Evolutionary conservation across 2,329 filamentous ascomycete genomes (phyloP).

Genomic region (Sclerotinia trifoliorum): DNA sequence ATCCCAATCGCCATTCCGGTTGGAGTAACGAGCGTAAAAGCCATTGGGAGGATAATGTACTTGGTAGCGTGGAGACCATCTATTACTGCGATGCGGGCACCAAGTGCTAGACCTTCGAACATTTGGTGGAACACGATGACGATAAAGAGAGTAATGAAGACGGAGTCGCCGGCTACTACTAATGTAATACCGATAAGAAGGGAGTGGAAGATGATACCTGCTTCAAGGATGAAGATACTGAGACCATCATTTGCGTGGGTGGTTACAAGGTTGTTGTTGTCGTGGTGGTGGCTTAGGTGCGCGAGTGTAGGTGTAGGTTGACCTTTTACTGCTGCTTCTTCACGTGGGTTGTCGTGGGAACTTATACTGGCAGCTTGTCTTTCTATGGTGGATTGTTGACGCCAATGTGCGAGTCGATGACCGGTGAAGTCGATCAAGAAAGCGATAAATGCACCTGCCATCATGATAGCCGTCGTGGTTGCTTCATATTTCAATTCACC

Average conservation of each 20-base stretch:
- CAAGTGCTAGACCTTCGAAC: conserved; percentile 74
- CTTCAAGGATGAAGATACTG: conserved; percentile 55
- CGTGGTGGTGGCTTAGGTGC: conserved; percentile 1
- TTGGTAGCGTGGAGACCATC: conserved; percentile 34
- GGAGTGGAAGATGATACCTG: conserved; percentile 74
- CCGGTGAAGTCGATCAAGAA: conserved; percentile 70
- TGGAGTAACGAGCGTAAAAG: conserved; percentile 71
- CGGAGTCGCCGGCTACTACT: conserved; percentile 57
- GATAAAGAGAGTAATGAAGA: conserved; percentile 57
- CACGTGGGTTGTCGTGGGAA: neutral
- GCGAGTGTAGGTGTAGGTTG: neutral
- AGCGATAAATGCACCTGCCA: conserved; percentile 71
- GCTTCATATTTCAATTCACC: conserved; percentile 65
- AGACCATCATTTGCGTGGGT: neutral
- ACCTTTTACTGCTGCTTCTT: neutral
- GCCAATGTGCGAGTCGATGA: conserved; percentile 61
- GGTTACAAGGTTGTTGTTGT: neutral
- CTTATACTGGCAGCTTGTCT: neutral
- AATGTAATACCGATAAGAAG: conserved; percentile 54
- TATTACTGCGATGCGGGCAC: conserved; percentile 63
- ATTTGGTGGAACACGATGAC: conserved; percentile 78
- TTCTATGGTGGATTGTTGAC: conserved; percentile 32
- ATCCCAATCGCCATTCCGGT: conserved; percentile 80
- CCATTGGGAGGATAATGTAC: conserved; percentile 60
- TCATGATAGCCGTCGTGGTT: conserved; percentile 67